phyloP scores from a whole-genome alignment of 805 yeast genomes.

The Henningerozyma blattae region DNA sequence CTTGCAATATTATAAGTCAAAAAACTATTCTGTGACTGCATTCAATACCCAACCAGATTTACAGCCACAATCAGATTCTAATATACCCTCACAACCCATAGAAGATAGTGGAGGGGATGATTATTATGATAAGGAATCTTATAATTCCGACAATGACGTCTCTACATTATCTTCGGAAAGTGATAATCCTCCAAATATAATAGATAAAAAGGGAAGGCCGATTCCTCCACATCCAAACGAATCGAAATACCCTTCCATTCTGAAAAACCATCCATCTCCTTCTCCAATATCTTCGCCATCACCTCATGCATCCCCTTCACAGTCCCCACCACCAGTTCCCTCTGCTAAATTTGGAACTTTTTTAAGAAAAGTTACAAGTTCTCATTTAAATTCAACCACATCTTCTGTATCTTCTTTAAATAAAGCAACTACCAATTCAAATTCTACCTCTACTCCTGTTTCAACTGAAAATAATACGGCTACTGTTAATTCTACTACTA shows the following conservation, averaged over 20 bases:
- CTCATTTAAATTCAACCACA: not conserved
- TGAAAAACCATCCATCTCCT: slow-evolving; percentile 14
- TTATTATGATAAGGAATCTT: not conserved
- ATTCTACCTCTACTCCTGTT: not conserved
- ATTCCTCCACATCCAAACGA: slow-evolving; percentile 40
- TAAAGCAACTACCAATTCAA: not conserved
- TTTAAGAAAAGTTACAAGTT: slow-evolving; percentile 23
- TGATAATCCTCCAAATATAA: slow-evolving; percentile 15
- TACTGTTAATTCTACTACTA: not conserved
- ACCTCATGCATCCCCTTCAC: slow-evolving; percentile 1
- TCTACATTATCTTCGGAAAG: slow-evolving; percentile 1
- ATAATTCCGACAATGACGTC: not conserved
- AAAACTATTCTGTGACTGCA: slow-evolving; percentile 15
- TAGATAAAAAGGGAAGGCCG: slow-evolving; percentile 30
- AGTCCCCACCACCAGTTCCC: slow-evolving; percentile 4
- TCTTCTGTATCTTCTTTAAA: not conserved
- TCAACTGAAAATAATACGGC: not conserved
- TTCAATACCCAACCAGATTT: slow-evolving; percentile 7
- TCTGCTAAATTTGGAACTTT: slow-evolving; percentile 24
- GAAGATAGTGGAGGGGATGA: not conserved
- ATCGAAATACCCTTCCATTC: slow-evolving; percentile 39
- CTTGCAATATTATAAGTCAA: slow-evolving; percentile 27
- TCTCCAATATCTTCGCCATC: not conserved
- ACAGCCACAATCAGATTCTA: not conserved
- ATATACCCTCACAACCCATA: no score